phyloP scores from a whole-genome alignment of 768 basidiomycete species.

The Rubroboletus satanas region DNA sequence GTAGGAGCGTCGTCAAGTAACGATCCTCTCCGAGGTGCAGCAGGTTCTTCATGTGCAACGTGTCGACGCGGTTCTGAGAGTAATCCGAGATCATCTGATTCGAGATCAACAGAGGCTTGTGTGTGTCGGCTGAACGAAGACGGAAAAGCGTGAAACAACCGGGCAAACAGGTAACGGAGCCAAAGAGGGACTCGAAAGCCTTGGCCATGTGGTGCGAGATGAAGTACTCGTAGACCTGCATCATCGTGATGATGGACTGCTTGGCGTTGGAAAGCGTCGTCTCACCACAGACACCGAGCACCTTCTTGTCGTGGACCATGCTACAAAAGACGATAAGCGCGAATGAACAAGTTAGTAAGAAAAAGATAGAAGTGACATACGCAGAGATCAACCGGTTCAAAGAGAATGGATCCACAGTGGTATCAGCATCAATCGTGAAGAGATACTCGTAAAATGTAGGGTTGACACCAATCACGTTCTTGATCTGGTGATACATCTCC shows the following conservation, averaged over 20 bases:
- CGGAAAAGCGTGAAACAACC: conserved; percentile 99
- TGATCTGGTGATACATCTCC: conserved; percentile 99
- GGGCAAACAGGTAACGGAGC: conserved; percentile 96
- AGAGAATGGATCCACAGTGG: conserved; percentile 83
- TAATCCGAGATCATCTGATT: conserved; percentile 91
- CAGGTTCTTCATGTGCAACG: conserved; percentile 97
- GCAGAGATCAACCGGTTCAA: conserved; percentile 90
- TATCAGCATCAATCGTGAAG: conserved; percentile 93
- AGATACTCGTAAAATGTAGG: conserved; percentile 97
- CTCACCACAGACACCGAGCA: conserved; percentile 94
- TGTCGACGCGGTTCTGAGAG: conserved; percentile 94
- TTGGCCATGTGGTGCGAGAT: conserved; percentile 99
- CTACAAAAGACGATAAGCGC: conserved; percentile 37
- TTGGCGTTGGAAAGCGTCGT: conserved; percentile 90
- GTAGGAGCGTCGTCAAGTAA: conserved; percentile 90
- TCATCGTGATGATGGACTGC: conserved; percentile 94
- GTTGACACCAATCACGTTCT: conserved; percentile 99
- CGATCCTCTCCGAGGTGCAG: conserved; percentile 98
- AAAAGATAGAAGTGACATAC: conserved; percentile 45
- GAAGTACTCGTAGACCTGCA: conserved; percentile 99
- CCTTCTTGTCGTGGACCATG: conserved; percentile 95
- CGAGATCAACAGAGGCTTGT: conserved; percentile 91
- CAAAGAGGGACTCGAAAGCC: conserved; percentile 94
- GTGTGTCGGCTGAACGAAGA: conserved; percentile 88
- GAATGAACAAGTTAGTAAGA: neutral